A percentile compares a stretch with the other conserved stretches of the same genome.
These are phyloP conservation scores for Colletotrichum ledebouriae DNA, from an alignment of 2,329 filamentous ascomycete species.

Conservation along the genomic window DNA sequence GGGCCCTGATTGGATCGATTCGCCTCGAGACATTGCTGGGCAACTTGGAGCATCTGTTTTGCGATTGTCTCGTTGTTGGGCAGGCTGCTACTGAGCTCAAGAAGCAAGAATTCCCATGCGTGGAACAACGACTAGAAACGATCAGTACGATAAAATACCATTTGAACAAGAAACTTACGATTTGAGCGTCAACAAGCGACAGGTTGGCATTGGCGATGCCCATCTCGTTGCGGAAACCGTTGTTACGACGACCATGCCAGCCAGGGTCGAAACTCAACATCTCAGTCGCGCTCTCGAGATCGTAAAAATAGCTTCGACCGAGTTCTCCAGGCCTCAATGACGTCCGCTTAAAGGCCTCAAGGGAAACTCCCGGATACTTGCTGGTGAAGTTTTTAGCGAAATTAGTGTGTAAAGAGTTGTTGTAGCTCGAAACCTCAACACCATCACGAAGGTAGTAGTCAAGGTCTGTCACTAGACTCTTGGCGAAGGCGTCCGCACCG, in stretches of 20 bases:
- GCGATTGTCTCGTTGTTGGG: conserved; percentile 68
- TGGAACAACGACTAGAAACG: conserved; percentile 77
- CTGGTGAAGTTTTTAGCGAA: conserved; percentile 86
- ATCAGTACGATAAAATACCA: conserved; percentile 45
- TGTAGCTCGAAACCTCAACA: conserved; percentile 85
- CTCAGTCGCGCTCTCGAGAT: conserved; percentile 79
- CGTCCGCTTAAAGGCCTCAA: conserved; percentile 87
- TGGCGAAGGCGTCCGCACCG: conserved; percentile 74
- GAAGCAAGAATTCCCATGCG: conserved; percentile 88
- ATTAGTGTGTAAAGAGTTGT: conserved; percentile 86
- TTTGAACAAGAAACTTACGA: conserved; percentile 65
- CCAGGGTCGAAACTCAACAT: conserved; percentile 83
- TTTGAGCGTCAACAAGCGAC: conserved; percentile 91
- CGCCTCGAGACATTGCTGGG: conserved; percentile 81
- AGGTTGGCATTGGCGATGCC: conserved; percentile 90
- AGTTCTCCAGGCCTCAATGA: conserved; percentile 74
- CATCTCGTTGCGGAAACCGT: conserved; percentile 87
- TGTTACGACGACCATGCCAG: conserved; percentile 77
- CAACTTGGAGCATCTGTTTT: conserved; percentile 79
- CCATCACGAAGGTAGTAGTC: conserved; percentile 85
- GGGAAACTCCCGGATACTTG: conserved; percentile 79
- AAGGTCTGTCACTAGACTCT: conserved; percentile 79
- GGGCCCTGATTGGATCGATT: conserved; percentile 81
- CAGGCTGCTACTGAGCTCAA: conserved; percentile 82
- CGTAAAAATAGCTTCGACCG: conserved; percentile 87